phyloP scores from a whole-genome alignment of 2,329 filamentous ascomycete species.

The Aaosphaeria pasadenensis region DNA sequence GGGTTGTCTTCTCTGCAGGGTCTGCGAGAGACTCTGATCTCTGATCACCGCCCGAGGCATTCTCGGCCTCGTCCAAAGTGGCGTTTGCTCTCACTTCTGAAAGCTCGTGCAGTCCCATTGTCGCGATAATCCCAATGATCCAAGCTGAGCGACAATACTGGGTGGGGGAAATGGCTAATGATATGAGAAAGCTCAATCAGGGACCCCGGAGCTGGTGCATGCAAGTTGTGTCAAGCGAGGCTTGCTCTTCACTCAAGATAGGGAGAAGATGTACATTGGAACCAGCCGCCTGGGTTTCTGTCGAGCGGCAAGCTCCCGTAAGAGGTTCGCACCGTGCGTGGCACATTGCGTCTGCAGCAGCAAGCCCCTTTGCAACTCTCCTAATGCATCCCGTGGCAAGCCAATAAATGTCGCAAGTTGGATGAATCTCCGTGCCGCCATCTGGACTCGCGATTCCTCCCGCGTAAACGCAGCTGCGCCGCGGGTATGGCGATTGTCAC shows the following conservation, averaged over 20 bases:
- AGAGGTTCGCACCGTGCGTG: neutral
- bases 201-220: neutral
- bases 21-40: conserved; percentile 2
- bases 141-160: neutral
- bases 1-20: neutral
- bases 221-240: neutral
- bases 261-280: neutral
- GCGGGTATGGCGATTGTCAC: too few species aligned
- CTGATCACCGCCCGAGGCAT: conserved; percentile 8
- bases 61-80: conserved; percentile 11
- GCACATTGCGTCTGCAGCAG: neutral
- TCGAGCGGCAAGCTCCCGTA: neutral
- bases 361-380: neutral
- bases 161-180: neutral
- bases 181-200: conserved; percentile 1
- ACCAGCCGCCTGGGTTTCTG: neutral
- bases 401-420: neutral
- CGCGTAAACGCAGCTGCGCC: too few species aligned
- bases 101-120: conserved; percentile 12
- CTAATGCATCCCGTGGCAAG: neutral
- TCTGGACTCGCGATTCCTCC: neutral
- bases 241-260: neutral
- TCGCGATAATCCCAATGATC: neutral
- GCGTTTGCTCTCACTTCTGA: conserved; percentile 6
- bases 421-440: neutral